These are phyloP conservation scores for Suillus bovinus DNA, from an alignment of 768 basidiomycete genomes.

Conservation along the genomic window DNA sequence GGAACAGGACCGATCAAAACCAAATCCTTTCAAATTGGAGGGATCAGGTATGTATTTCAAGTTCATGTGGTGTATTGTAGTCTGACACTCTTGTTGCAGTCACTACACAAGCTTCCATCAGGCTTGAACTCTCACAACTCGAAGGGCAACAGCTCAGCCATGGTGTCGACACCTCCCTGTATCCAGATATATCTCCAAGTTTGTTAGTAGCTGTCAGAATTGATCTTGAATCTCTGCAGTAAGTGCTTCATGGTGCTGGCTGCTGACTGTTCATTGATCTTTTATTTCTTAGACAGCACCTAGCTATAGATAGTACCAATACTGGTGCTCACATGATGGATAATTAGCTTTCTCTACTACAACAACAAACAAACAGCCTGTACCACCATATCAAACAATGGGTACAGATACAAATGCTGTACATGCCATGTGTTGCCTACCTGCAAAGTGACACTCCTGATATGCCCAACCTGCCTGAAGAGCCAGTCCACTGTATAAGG, in stretches of 20 bases:
- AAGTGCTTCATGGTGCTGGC: not conserved
- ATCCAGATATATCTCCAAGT: not conserved
- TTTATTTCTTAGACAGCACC: not conserved
- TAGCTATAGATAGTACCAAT: not conserved
- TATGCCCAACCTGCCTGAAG: not conserved
- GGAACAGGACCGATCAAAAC: not conserved
- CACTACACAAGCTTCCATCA: not conserved
- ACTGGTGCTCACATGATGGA: not conserved
- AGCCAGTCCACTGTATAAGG: not conserved
- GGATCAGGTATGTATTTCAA: constrained; percentile 1
- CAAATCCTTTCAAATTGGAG: not conserved
- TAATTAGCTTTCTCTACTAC: not conserved
- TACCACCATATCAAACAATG: not conserved
- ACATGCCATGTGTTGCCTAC: not conserved
- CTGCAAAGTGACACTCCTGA: not conserved
- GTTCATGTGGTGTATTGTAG: not conserved
- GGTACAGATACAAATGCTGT: not conserved
- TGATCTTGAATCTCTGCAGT: not conserved
- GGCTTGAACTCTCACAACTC: not conserved
- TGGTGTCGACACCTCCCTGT: not conserved
- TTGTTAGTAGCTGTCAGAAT: not conserved
- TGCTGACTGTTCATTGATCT: not conserved
- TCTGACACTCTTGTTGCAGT: not conserved
- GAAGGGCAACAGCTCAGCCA: not conserved
- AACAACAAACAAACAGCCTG: not conserved